phyloP scores from a whole-genome alignment of 345 rosid genomes.

The Syzygium grande region DNA sequence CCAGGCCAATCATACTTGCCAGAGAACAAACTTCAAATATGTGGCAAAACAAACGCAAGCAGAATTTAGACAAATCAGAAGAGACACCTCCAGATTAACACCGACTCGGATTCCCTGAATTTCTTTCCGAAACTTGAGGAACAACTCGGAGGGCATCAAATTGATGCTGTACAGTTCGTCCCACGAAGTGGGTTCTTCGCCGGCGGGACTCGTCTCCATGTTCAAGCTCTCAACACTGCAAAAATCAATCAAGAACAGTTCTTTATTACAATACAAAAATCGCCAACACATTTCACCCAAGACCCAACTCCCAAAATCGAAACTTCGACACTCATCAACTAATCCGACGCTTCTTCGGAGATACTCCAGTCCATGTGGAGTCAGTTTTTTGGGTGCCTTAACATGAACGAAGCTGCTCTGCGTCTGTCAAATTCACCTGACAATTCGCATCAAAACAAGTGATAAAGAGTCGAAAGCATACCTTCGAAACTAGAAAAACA shows the following conservation, averaged over 20 bases:
- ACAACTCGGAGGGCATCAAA: conserved; percentile 74
- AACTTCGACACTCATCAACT: neutral
- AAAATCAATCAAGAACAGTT: neutral
- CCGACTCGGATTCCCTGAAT: conserved; percentile 79
- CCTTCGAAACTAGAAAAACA: neutral
- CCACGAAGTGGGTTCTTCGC: conserved; percentile 69
- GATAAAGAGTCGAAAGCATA: neutral
- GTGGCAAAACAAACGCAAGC: neutral
- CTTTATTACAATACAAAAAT: neutral
- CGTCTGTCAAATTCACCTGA: neutral
- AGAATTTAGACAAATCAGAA: neutral
- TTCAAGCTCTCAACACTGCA: neutral
- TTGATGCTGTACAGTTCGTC: conserved; percentile 75
- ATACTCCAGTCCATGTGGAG: neutral
- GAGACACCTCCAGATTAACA: conserved; percentile 71
- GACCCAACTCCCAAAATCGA: neutral
- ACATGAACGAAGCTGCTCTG: neutral
- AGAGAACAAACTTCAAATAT: neutral
- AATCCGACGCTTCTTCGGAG: neutral
- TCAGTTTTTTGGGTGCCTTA: neutral
- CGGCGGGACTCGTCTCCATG: conserved; percentile 36
- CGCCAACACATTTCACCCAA: neutral
- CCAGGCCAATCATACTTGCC: neutral
- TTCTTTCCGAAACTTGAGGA: conserved; percentile 84
- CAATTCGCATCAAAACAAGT: neutral